Evolutionary conservation across 1,139 yeast genomes (phyloP).

Genomic region (Yamadazyma siamensis): DNA sequence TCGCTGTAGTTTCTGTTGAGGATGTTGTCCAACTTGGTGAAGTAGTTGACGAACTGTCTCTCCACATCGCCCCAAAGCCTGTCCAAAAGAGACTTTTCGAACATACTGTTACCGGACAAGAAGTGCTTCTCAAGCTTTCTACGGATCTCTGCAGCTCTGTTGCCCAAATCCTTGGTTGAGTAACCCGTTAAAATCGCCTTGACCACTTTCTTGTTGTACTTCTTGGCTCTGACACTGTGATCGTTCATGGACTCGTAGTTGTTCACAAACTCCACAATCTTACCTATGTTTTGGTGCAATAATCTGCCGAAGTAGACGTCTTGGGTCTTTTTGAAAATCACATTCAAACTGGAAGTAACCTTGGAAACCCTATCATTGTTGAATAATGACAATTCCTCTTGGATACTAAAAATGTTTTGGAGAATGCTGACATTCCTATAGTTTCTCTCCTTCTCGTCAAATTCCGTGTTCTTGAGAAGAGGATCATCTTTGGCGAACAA

Average conservation of each 20-base stretch:
- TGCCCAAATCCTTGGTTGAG: conserved; percentile 55
- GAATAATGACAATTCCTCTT: conserved; percentile 45
- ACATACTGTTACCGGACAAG: conserved; percentile 36
- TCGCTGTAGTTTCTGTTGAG: conserved; percentile 35
- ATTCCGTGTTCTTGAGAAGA: conserved; percentile 40
- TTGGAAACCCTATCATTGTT: conserved; percentile 25
- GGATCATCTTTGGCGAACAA: conserved; percentile 44
- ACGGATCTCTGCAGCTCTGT: conserved; percentile 54
- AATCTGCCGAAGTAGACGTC: conserved; percentile 46
- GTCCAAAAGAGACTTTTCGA: conserved; percentile 46
- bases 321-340: conserved; percentile 48
- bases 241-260: conserved; percentile 57
- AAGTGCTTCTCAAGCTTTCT: conserved; percentile 61
- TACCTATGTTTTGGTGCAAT: conserved; percentile 49
- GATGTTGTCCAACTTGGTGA: conserved; percentile 36
- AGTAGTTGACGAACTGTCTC: conserved; percentile 30
- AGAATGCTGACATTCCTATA: conserved; percentile 59
- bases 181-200: conserved; percentile 54
- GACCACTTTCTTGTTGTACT: conserved; percentile 58
- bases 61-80: conserved; percentile 45
- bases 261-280: conserved; percentile 59
- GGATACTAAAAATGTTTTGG: conserved; percentile 59
- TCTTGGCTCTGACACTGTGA: conserved; percentile 52
- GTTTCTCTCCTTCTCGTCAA: conserved; percentile 56
- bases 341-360: conserved; percentile 42